Conservation (phyloP, 495 filamentous ascomycete species). For the Melanomma pulvis-pyrius region DNA sequence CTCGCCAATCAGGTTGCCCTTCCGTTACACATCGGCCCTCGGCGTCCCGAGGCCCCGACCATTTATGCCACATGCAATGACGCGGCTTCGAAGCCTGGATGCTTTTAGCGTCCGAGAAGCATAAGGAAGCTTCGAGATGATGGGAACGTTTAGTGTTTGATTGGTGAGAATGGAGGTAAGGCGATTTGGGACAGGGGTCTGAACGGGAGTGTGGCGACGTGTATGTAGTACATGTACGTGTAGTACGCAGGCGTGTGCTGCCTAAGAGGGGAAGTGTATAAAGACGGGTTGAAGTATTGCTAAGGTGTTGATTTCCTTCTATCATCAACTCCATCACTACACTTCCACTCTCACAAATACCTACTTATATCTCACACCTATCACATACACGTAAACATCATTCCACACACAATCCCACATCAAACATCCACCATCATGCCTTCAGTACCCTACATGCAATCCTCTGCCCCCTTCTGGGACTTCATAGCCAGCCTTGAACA, state of each 20-base stretch:
- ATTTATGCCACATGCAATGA: not conserved
- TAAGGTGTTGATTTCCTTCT: not conserved
- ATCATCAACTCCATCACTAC: not conserved
- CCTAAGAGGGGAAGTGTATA: constrained; percentile 8
- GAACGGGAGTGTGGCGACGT: not conserved
- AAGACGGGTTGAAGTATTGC: not conserved
- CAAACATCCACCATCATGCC: constrained; percentile 40
- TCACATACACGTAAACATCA: not conserved
- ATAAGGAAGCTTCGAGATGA: not conserved
- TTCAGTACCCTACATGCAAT: constrained; percentile 49
- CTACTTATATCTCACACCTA: not conserved
- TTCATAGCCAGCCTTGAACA: constrained; percentile 48
- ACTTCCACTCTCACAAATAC: not conserved
- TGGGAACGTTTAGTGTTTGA: not conserved
- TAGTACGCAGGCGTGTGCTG: constrained; percentile 7
- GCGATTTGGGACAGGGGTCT: not conserved
- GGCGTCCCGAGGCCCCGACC: not conserved
- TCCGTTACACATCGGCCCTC: not conserved
- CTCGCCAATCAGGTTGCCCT: not conserved
- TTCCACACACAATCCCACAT: not conserved
- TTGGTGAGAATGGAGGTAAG: not conserved
- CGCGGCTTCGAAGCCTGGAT: constrained; percentile 8
- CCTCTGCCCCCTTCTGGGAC: constrained; percentile 53
- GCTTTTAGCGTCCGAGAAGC: constrained; percentile 11
- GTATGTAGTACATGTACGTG: constrained; percentile 16